phyloP scores from a whole-genome alignment of 495 filamentous ascomycete species.

The Xylaria venustula region DNA sequence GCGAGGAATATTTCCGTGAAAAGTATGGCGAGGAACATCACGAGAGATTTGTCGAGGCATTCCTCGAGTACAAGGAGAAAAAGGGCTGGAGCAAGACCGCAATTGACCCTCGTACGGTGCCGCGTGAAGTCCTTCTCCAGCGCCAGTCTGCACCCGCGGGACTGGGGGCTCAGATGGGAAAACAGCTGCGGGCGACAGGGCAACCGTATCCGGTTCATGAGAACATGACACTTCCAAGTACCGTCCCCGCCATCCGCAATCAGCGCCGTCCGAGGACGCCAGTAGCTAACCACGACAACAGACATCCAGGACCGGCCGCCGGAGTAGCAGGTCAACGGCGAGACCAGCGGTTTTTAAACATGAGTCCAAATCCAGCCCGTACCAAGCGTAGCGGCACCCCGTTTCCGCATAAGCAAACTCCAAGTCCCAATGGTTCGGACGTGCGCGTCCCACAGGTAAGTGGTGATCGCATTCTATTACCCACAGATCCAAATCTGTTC shows the following conservation, averaged over 20 bases:
- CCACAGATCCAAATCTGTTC: not conserved
- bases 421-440: not conserved
- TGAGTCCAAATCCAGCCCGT: not conserved
- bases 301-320: not conserved
- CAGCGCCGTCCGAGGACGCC: not conserved
- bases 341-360: too few species aligned
- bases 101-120: constrained; percentile 19
- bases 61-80: constrained; percentile 20
- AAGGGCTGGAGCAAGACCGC: constrained; percentile 5
- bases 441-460: constrained; percentile 4
- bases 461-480: not conserved
- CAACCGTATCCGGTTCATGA: constrained; percentile 1
- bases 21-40: constrained; percentile 16
- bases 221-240: not conserved
- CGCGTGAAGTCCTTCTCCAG: constrained; percentile 10
- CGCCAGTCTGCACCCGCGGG: not conserved
- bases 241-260: not conserved
- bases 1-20: constrained; percentile 14
- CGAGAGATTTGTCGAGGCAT: constrained; percentile 11
- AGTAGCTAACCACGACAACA: not conserved
- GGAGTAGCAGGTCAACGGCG: too few species aligned
- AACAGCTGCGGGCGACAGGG: not conserved
- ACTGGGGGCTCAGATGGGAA: not conserved
- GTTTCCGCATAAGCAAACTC: not conserved
- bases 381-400: not conserved